phyloP scores from a whole-genome alignment of 768 basidiomycete genomes.

The Suillus tomentosus region DNA sequence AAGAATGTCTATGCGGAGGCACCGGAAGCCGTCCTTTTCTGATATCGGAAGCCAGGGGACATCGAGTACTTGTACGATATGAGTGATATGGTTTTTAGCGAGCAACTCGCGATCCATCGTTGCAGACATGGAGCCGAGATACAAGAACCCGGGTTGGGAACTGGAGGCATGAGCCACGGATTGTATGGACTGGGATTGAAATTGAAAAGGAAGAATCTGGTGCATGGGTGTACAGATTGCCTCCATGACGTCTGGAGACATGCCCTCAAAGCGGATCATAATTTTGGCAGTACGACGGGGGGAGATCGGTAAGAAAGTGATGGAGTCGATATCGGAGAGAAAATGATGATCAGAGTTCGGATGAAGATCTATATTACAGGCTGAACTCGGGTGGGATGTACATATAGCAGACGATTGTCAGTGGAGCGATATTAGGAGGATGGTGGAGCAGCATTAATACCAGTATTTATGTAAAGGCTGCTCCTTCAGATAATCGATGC shows the following conservation, averaged over 20 bases:
- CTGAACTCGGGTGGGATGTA: constrained; percentile 2
- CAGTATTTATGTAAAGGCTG: not conserved
- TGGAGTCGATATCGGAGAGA: constrained; percentile 7
- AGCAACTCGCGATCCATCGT: constrained; percentile 58
- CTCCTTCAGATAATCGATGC: constrained; percentile 30
- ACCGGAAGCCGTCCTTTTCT: constrained; percentile 48
- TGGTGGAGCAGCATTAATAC: constrained; percentile 14
- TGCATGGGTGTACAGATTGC: constrained; percentile 89
- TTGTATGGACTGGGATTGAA: constrained; percentile 22
- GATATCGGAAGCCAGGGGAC: constrained; percentile 59
- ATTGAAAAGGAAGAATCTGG: constrained; percentile 54
- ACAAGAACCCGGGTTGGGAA: constrained; percentile 52
- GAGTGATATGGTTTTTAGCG: constrained; percentile 49
- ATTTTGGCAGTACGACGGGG: constrained; percentile 6
- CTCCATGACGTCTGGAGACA: constrained; percentile 76
- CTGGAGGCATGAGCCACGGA: constrained; percentile 18
- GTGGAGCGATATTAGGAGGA: constrained; percentile 13
- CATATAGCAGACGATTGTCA: not conserved
- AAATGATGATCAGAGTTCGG: constrained; percentile 12
- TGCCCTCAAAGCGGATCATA: constrained; percentile 80
- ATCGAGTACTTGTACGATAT: constrained; percentile 69
- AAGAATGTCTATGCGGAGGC: constrained; percentile 67
- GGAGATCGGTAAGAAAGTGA: constrained; percentile 2
- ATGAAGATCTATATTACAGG: not conserved
- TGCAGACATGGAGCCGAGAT: constrained; percentile 67